These are phyloP conservation scores for Macadamia tetraphylla DNA, from an alignment of 164 flowering plant species.

Conservation along the genomic window DNA sequence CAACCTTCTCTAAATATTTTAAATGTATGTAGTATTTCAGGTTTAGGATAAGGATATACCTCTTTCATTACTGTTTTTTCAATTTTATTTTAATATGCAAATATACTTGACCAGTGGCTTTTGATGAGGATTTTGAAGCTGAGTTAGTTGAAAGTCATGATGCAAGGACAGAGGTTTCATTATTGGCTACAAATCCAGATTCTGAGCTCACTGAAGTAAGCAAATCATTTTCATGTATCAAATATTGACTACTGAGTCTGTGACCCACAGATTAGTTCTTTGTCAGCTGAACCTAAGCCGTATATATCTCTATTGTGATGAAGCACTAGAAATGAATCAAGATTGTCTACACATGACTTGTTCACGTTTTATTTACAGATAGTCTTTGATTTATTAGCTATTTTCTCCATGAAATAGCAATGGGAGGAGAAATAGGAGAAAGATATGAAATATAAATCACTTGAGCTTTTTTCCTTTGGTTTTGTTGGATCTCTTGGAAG, in stretches of 20 bases:
- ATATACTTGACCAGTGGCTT: constrained; percentile 62
- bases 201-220: constrained; percentile 80
- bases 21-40: neutral
- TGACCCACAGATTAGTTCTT: neutral
- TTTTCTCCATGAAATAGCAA: too few relatives aligned
- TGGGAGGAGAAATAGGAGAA: too few relatives aligned
- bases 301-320: neutral
- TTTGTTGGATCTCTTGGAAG: too few relatives aligned
- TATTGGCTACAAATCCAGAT: constrained; percentile 60
- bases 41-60: neutral
- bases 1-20: neutral
- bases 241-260: neutral
- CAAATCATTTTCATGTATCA: neutral
- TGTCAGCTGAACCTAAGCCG: neutral
- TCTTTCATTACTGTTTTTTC: neutral
- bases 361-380: too few relatives aligned
- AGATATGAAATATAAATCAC: too few relatives aligned
- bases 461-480: too few relatives aligned
- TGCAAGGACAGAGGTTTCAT: constrained; percentile 65
- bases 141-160: constrained; percentile 76
- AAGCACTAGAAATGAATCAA: neutral
- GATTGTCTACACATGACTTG: neutral
- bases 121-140: constrained; percentile 97
- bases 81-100: constrained; percentile 2
- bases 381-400: neutral